Evolutionary conservation across 2,329 filamentous ascomycete genomes (phyloP), one percentile per base, ranked within the genome.

Genomic region (Calonectria fujianensis): DNA sequence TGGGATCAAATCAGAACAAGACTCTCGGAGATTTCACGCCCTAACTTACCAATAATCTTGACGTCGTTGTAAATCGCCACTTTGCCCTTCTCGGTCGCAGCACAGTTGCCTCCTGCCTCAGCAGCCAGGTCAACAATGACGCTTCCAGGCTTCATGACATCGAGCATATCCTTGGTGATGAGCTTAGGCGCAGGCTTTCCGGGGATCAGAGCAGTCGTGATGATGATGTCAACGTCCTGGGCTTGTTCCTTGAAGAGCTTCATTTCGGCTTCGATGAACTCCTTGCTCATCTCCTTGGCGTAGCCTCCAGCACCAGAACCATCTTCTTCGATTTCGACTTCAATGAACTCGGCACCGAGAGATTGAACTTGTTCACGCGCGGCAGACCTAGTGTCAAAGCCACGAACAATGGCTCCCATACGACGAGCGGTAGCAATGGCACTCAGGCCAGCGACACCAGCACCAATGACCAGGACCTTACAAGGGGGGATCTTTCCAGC

Each of bases 181-280:
- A 98, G 88, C 81, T 94, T 96, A 0, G 96, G 96, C 0, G 95
- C 95, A 35, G 94, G 94, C 79, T 90, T 94, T 72, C 95, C 96
- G 0, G 96, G 96, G 74, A 98, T 98, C 80, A 98, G 85, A n/a
- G 96, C 96, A 1, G 96, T 98, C 1, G 95, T 98, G 82, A 98
- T 94, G 75, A 98, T 94, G 76, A 98, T 98, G 84, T 98, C 95
- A 67, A 98, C 95, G 50, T 98, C 96, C 74, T 91, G 91, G 75
- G 94, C 94, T 84, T 98, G 96, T 79, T 97, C 94, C 83, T 94
- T 92, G 85, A 98, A 98, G 0, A 98, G 89, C 84, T 95, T 96
- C 95, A 97, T 97, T 84, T 98, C 95, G 8, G 95, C 95, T 75
- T 95, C 95, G 83, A 97, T 95, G 81, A 98, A 98, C 78, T 96